These are phyloP conservation scores for Amphichorda felina DNA, from an alignment of 2,329 filamentous ascomycete genomes.

Conservation along the genomic window DNA sequence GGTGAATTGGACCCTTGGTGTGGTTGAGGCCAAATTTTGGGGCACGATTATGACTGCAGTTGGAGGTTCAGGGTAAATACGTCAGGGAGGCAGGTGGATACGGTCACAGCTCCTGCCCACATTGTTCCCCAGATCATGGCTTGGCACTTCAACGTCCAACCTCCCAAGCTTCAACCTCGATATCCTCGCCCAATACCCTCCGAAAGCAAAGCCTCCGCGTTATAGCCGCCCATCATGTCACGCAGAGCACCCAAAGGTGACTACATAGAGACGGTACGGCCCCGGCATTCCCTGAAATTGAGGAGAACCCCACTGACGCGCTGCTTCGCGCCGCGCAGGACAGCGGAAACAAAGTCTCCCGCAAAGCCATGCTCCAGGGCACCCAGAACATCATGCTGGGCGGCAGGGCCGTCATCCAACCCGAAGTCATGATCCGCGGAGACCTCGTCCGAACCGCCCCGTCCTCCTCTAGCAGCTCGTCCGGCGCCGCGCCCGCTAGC, in stretches of 20 bases:
- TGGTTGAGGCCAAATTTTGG: too few species aligned
- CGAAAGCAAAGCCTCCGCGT: too few species aligned
- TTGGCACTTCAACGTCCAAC: too few species aligned
- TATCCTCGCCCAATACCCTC: too few species aligned
- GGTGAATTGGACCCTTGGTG: too few species aligned
- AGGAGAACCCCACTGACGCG: not conserved
- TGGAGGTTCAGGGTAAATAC: too few species aligned
- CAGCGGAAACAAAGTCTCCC: slow-evolving; percentile 96
- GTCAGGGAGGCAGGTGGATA: too few species aligned
- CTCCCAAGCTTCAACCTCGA: too few species aligned
- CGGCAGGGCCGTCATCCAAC: slow-evolving; percentile 91
- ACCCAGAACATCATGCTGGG: slow-evolving; percentile 97
- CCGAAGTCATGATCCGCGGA: slow-evolving; percentile 86
- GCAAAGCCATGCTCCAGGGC: slow-evolving; percentile 81
- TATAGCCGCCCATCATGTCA: slow-evolving; percentile 43
- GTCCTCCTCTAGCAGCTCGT: slow-evolving; percentile 23
- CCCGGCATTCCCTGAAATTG: not conserved
- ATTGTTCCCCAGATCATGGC: too few species aligned
- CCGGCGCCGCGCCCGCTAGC: slow-evolving; percentile 29
- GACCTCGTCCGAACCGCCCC: slow-evolving; percentile 59
- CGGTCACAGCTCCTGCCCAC: too few species aligned
- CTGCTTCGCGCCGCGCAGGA: slow-evolving; percentile 46
- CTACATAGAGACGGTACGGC: slow-evolving; percentile 83
- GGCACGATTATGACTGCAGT: too few species aligned
- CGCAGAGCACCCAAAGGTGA: slow-evolving; percentile 73